Conservation (phyloP, 129 eudicot genomes). For the Pseudognaphalium luteoalbum region DNA sequence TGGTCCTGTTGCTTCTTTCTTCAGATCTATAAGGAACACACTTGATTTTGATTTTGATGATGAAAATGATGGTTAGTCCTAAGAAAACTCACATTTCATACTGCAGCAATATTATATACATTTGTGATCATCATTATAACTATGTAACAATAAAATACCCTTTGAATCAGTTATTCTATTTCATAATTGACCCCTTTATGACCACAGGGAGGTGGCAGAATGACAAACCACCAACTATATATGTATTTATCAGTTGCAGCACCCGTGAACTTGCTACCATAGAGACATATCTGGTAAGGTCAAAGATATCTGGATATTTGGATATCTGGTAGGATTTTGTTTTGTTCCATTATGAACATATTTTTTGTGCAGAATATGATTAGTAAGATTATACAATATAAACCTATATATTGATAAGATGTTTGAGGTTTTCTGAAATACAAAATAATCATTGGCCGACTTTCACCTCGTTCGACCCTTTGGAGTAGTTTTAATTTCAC, state of each 20-base stretch:
- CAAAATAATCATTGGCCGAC: background rate
- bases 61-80: constrained; percentile 83
- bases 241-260: constrained; percentile 82
- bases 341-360: background rate
- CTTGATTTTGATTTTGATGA: constrained; percentile 96
- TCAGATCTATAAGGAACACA: constrained; percentile 78
- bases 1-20: constrained; percentile 67
- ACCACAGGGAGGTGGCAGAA: constrained; percentile 83
- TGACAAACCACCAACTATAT: constrained; percentile 74
- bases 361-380: background rate
- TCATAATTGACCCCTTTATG: constrained; percentile 22
- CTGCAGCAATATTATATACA: background rate
- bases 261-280: constrained; percentile 83
- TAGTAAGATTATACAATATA: too few relatives aligned
- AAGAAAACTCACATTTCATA: background rate
- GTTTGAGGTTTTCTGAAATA: background rate
- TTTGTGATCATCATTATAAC: background rate
- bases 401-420: background rate
- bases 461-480: too few relatives aligned
- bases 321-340: background rate
- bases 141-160: background rate
- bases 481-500: too few relatives aligned
- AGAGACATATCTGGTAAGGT: constrained; percentile 87
- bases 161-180: background rate
- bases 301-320: background rate